Base-by-base conservation (phyloP, 176 grass and related monocot genomes). In the Miscanthus lutarioriparius region DNA sequence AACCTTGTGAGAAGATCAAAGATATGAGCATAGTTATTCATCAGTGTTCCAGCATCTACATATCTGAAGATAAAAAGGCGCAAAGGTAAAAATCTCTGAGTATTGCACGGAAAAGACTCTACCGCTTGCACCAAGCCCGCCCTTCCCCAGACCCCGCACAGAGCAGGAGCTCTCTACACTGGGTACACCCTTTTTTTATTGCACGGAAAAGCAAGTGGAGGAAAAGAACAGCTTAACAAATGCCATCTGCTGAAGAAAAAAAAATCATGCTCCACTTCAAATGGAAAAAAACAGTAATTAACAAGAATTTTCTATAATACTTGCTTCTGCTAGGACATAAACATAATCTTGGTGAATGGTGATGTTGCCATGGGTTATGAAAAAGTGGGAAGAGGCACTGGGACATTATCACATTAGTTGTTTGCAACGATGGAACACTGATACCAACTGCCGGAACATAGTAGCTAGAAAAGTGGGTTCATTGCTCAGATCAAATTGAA, bases 21-120 rank as follows among this genome's bases (percentile, higher is more conserved):
- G 40, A 99, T 96, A 83, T 99, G 91, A 16, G 96, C 96, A 72
- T 94, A 99, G 66, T 99, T 99, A 76, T 99, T 99, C 93, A 99
- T 85, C 64, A 99, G 82, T 10, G 93, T 96, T 79, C 96, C 93
- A 89, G 96, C 91, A 17, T 30, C 74, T 14, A 95, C 93, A 94
- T 98, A 98, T 73, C 96, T 98, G 81, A 45, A 86, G 76, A 81
- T 78, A 88, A 90, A 67, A 67, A 47, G 74, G 25, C 25, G 23
- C 70, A 70, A 37, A 20, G 39, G 25, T 66, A 64, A 59, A 41
- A 64, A 59, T 37, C 9, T 45, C 37, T 64, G 12, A 38, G 28
- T 25, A 27, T 7, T 45, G 33, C 20, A 44, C 0, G 15, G n/a
- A 37, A 25, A 14, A 70, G 15, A n/a, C n/a, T n/a, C n/a, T n/a